These are phyloP conservation scores for Xylariaceae sp. DNA, from an alignment of 2,329 filamentous ascomycete genomes.

Conservation along the genomic window DNA sequence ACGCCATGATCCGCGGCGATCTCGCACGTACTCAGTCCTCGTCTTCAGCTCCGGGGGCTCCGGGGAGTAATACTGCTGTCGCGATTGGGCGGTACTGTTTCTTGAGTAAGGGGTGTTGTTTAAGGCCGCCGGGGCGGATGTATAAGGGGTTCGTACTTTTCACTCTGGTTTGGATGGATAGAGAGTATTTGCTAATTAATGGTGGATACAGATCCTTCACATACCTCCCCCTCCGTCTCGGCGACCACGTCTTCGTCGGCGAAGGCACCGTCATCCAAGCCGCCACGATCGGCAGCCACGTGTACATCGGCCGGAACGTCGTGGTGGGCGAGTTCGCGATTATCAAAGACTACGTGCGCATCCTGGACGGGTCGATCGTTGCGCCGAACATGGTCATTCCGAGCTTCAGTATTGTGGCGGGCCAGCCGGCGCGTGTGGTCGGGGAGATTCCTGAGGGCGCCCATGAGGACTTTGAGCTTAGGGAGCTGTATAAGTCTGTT, in stretches of 20 bases:
- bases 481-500: conserved; percentile 59
- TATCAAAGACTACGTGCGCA: conserved; percentile 86
- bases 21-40: conserved; percentile 57
- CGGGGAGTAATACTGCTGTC: conserved; percentile 61
- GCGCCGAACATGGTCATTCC: conserved; percentile 87
- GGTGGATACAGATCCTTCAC: conserved; percentile 49
- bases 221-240: conserved; percentile 86
- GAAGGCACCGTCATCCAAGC: conserved; percentile 71
- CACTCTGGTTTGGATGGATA: no score
- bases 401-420: conserved; percentile 86
- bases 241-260: conserved; percentile 90
- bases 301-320: conserved; percentile 73
- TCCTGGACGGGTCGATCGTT: conserved; percentile 79
- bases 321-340: conserved; percentile 83
- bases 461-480: conserved; percentile 58
- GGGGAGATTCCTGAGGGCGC: conserved; percentile 74
- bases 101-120: conserved; percentile 68
- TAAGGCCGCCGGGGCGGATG: conserved; percentile 77
- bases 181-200: background rate
- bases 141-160: conserved; percentile 67
- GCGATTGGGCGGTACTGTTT: conserved; percentile 90
- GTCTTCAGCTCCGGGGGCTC: conserved; percentile 36
- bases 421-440: conserved; percentile 70
- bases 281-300: conserved; percentile 76
- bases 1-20: conserved; percentile 90